phyloP scores from a whole-genome alignment of 352 stramenopile genomes.

The Thraustotheca clavata region DNA sequence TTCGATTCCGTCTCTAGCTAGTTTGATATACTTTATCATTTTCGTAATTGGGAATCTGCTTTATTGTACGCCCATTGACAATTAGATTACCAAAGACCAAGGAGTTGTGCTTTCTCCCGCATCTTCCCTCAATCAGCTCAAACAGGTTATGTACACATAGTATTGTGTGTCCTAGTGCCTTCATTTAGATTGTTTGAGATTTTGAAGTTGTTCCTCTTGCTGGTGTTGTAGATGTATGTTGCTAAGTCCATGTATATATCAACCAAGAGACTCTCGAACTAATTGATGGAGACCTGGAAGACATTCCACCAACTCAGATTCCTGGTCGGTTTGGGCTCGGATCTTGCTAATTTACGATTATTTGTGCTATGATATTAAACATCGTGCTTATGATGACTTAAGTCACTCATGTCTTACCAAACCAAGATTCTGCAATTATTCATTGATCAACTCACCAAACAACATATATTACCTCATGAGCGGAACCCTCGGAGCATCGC shows the following conservation, averaged over 20 bases:
- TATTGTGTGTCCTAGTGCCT: too few species aligned
- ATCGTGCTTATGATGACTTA: neutral
- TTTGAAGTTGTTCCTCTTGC: neutral
- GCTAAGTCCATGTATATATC: neutral
- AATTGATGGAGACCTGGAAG: neutral
- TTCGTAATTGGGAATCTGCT: too few species aligned
- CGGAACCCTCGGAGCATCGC: neutral
- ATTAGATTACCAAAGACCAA: too few species aligned
- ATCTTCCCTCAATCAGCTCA: too few species aligned
- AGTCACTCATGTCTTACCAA: neutral
- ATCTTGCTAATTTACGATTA: neutral
- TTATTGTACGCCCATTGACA: too few species aligned
- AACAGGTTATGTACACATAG: too few species aligned
- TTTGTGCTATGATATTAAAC: neutral
- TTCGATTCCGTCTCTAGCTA: too few species aligned
- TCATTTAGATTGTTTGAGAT: too few species aligned
- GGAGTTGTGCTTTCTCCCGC: too few species aligned
- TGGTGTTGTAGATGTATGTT: neutral
- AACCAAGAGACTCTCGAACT: neutral
- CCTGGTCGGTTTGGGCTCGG: neutral
- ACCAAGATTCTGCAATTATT: neutral
- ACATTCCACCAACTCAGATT: neutral
- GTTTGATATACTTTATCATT: too few species aligned
- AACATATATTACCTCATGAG: neutral
- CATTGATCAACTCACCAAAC: neutral